These are phyloP conservation scores for Boletus eberwhitei DNA, from an alignment of 768 basidiomycete genomes.

Conservation along the genomic window DNA sequence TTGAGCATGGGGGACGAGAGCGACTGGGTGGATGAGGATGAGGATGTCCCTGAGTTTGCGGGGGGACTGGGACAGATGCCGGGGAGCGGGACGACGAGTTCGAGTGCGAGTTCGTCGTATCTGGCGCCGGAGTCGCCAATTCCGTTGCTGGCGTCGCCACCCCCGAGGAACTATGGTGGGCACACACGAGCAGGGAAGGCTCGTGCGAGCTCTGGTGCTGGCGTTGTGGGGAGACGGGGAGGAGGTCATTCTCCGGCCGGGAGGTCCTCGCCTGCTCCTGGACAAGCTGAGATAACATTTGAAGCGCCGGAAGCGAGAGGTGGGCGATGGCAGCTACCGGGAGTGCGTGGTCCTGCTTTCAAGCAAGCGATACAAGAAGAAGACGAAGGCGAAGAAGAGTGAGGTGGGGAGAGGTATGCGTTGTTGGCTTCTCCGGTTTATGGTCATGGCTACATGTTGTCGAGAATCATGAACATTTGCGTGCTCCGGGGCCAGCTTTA, in stretches of 20 bases:
- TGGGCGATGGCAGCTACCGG: constrained; percentile 67
- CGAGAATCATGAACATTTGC: constrained; percentile 9
- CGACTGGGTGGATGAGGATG: constrained; percentile 88
- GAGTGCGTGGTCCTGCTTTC: constrained; percentile 68
- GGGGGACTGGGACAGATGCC: constrained; percentile 71
- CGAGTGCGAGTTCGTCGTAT: constrained; percentile 25
- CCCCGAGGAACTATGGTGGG: constrained; percentile 45
- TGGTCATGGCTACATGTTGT: constrained; percentile 10
- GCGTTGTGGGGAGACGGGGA: constrained; percentile 39
- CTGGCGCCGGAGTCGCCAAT: constrained; percentile 36
- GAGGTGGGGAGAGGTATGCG: constrained; percentile 9
- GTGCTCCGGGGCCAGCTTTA: neutral
- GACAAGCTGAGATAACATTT: constrained; percentile 40
- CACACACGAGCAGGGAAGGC: constrained; percentile 36
- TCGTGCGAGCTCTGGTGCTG: constrained; percentile 21
- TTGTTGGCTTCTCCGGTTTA: constrained; percentile 5
- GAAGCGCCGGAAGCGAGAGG: constrained; percentile 50
- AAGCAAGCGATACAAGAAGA: constrained; percentile 76
- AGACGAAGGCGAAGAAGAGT: constrained; percentile 80
- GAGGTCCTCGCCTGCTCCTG: constrained; percentile 56
- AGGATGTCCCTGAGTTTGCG: constrained; percentile 66
- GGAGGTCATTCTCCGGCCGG: constrained; percentile 59
- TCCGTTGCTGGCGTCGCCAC: constrained; percentile 44
- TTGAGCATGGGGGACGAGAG: constrained; percentile 68
- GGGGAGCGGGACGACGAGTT: constrained; percentile 26